A percentile compares a stretch with the other conserved stretches of the same genome.
Conservation (phyloP, 2,329 filamentous ascomycete species). For the Fusarium bactridioides region DNA sequence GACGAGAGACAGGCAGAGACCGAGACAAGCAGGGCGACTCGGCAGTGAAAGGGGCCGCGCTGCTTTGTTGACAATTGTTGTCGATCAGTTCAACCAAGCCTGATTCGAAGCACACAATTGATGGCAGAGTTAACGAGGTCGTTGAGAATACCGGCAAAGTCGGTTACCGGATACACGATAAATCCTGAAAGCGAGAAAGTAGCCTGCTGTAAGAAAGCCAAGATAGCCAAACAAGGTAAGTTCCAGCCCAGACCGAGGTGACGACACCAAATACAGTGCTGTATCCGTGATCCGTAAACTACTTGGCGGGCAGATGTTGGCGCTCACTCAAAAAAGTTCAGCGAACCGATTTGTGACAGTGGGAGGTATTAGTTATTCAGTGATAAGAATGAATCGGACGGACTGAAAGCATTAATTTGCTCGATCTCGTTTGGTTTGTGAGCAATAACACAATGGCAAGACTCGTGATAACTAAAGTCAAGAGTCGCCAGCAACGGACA, state of each 20-base stretch:
- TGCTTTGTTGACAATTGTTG: slow-evolving; percentile 10
- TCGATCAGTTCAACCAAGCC: slow-evolving; percentile 10
- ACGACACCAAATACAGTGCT: slow-evolving; percentile 14
- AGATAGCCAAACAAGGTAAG: slow-evolving; percentile 24
- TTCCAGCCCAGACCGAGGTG: slow-evolving; percentile 12
- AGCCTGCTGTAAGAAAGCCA: slow-evolving; percentile 7
- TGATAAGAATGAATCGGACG: not conserved
- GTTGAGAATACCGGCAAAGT: slow-evolving; percentile 4
- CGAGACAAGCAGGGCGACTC: slow-evolving; percentile 19
- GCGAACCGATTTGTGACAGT: not conserved
- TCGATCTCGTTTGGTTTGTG: not conserved
- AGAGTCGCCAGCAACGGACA: not conserved
- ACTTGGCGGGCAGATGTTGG: slow-evolving; percentile 16
- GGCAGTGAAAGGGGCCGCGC: slow-evolving; percentile 9
- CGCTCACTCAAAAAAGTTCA: not conserved
- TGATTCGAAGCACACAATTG: not conserved
- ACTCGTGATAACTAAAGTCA: not conserved
- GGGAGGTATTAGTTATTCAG: not conserved
- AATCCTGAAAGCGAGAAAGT: slow-evolving; percentile 13
- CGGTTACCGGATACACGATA: not conserved
- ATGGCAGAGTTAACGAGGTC: slow-evolving; percentile 9
- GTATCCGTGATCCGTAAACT: not conserved
- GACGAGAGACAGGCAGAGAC: slow-evolving; percentile 22
- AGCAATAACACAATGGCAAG: not conserved
- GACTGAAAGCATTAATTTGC: not conserved